Conservation (phyloP, 176 grass and related monocot species). For the Hordeum vulgare region DNA sequence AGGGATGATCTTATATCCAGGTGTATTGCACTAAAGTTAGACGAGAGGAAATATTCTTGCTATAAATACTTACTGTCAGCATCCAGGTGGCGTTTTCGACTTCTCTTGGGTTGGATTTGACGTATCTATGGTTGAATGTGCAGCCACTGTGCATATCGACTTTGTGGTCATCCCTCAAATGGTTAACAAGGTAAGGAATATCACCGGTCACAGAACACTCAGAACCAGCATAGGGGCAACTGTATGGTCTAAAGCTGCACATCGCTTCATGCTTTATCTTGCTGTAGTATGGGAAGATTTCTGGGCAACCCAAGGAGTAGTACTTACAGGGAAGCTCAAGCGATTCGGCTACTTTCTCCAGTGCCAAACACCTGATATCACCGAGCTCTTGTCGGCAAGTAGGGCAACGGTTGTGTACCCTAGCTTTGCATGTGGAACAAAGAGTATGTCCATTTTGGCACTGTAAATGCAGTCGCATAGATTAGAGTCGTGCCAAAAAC, state of each 20-base stretch:
- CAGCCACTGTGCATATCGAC: slow-evolving; percentile 85
- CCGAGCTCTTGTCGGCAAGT: slow-evolving; percentile 93
- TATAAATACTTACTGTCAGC: slow-evolving; percentile 55
- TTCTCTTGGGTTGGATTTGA: slow-evolving; percentile 68
- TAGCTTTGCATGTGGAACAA: slow-evolving; percentile 80
- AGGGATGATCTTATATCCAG: background rate
- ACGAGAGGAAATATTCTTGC: background rate
- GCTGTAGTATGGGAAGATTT: slow-evolving; percentile 83
- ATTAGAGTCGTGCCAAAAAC: slow-evolving; percentile 14
- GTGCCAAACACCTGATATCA: slow-evolving; percentile 88
- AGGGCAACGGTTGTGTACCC: slow-evolving; percentile 82
- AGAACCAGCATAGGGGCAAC: slow-evolving; percentile 79
- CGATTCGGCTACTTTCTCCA: slow-evolving; percentile 94
- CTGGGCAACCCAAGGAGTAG: slow-evolving; percentile 60
- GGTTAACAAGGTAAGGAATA: slow-evolving; percentile 70
- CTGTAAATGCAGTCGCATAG: slow-evolving; percentile 36
- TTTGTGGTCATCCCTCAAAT: slow-evolving; percentile 87
- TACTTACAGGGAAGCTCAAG: slow-evolving; percentile 90
- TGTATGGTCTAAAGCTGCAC: slow-evolving; percentile 75
- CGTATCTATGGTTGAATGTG: slow-evolving; percentile 95
- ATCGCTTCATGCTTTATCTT: slow-evolving; percentile 79
- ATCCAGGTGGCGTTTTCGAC: slow-evolving; percentile 94
- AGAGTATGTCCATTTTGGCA: slow-evolving; percentile 92
- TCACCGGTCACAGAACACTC: slow-evolving; percentile 62
- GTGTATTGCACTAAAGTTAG: background rate